Evolutionary conservation across 1,284 basidiomycete genomes (phyloP), one percentile per base, ranked within the genome.

Genomic region (Lentinus polychrous): DNA sequence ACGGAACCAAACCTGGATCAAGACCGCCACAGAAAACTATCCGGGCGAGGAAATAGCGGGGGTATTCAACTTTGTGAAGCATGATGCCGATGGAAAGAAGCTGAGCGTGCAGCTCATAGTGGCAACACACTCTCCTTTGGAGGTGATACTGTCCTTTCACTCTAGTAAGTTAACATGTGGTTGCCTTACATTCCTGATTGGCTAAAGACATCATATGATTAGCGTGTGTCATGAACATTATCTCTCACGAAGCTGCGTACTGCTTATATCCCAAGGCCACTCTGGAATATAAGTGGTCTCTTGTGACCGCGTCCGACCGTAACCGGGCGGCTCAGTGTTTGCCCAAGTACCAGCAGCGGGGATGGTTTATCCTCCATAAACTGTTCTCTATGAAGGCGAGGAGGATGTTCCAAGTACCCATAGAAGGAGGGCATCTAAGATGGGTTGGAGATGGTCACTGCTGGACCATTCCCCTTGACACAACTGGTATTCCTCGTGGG

Each of bases 91-190:
- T 54, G 45, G n/a, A 35, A 48, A 43, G 18, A 22, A 15, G 3
- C 49, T 60, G 35, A 69, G 57, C 34, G 48, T 73, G 0, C 72
- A 75, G 51, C 43, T 75, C 36, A 65, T 74, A 10, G 60, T 60
- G 1, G 52, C 60, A 0, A 0, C 33, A 0, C 38, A 46, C 6
- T 59, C 55, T 10, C 64, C 71, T 0, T 6, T 76, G 1, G 60
- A 66, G 12, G 53, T 55, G 32, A 66, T 76, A 23, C 50, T 75
- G 2, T 54, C 55, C 3, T 75, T 72, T 45, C 75, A 78, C 52
- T 73, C 68, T 0, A 72, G 74, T 76, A 48, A 33, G 73, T 59
- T 18, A 44, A 8, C 0, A 6, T 12, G n/a, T 27, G 27, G 18
- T 14, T 37, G 11, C n/a, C 15, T 38, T 37, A 11, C n/a, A 31